Percentiles rank a stretch among this genome's conserved stretches.
Conservation (phyloP, 2,329 filamentous ascomycete species). For the Curvularia verruculosa region DNA sequence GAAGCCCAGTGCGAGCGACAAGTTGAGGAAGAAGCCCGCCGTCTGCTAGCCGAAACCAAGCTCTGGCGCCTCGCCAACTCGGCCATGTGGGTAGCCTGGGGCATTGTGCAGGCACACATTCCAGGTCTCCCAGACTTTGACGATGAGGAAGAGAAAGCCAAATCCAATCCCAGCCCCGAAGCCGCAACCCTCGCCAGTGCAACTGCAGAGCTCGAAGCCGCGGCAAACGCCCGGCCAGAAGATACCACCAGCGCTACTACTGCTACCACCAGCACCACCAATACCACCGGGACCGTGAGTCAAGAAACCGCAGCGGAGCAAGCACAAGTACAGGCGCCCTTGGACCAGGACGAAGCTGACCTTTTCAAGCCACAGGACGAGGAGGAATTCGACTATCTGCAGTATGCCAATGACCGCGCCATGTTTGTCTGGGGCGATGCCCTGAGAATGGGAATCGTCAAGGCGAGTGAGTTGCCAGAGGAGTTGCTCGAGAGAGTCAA, state of each 20-base stretch:
- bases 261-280: background rate
- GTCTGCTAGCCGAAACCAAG: slow-evolving; percentile 76
- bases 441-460: slow-evolving; percentile 75
- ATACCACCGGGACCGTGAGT: slow-evolving; percentile 33
- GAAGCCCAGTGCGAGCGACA: slow-evolving; percentile 63
- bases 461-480: slow-evolving; percentile 75
- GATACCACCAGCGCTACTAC: slow-evolving; percentile 7
- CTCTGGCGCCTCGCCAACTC: slow-evolving; percentile 89
- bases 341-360: slow-evolving; percentile 33
- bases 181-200: slow-evolving; percentile 39
- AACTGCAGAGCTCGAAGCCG: slow-evolving; percentile 26
- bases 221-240: slow-evolving; percentile 26
- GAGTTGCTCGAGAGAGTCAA: slow-evolving; percentile 70
- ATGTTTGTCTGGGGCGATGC: slow-evolving; percentile 96
- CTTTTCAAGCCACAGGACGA: slow-evolving; percentile 60
- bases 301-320: slow-evolving; percentile 31
- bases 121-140: slow-evolving; percentile 68
- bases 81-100: slow-evolving; percentile 94
- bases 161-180: slow-evolving; percentile 19
- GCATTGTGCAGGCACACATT: slow-evolving; percentile 91
- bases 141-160: slow-evolving; percentile 22
- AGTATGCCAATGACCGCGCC: slow-evolving; percentile 87
- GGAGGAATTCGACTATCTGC: slow-evolving; percentile 88
- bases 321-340: slow-evolving; percentile 32
- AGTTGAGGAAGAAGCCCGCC: slow-evolving; percentile 70